phyloP scores from a whole-genome alignment of 768 basidiomycete genomes.

The Russula sp. region DNA sequence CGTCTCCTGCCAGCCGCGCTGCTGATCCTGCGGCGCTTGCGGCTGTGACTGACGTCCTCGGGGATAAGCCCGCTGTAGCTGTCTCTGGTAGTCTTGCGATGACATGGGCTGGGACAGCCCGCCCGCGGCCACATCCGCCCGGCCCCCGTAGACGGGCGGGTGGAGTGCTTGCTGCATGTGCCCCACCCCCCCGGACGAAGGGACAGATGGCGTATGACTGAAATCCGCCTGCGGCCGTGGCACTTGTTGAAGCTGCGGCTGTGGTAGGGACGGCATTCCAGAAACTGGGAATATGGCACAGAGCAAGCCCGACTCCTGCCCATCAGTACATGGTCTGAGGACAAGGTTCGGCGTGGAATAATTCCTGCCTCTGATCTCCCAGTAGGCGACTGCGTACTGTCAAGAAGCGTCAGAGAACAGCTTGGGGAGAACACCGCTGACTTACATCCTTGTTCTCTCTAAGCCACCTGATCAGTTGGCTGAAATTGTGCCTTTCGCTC shows the following conservation, averaged over 20 bases:
- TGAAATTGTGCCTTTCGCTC: not conserved
- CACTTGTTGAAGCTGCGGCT: not conserved
- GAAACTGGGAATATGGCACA: not conserved
- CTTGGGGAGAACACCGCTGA: not conserved
- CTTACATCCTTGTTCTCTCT: not conserved
- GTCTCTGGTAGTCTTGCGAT: not conserved
- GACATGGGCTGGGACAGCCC: not conserved
- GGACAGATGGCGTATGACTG: not conserved
- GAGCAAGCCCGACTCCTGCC: not conserved
- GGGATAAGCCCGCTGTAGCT: not conserved
- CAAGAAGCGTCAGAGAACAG: not conserved
- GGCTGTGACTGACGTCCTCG: not conserved
- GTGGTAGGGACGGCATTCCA: not conserved
- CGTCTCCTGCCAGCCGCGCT: not conserved
- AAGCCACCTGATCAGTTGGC: not conserved
- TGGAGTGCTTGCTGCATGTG: not conserved
- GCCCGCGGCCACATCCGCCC: not conserved
- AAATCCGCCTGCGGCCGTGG: not conserved
- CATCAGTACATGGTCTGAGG: not conserved
- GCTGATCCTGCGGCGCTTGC: not conserved
- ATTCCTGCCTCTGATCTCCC: not conserved
- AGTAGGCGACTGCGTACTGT: slow-evolving; percentile 5
- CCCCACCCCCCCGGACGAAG: not conserved
- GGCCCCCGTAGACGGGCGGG: not conserved
- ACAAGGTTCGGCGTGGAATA: not conserved